Evolutionary conservation across 192 early-diverging fungal species (phyloP), one percentile per base, ranked within the genome.

Genomic region (Dimargaris cristalligena): DNA sequence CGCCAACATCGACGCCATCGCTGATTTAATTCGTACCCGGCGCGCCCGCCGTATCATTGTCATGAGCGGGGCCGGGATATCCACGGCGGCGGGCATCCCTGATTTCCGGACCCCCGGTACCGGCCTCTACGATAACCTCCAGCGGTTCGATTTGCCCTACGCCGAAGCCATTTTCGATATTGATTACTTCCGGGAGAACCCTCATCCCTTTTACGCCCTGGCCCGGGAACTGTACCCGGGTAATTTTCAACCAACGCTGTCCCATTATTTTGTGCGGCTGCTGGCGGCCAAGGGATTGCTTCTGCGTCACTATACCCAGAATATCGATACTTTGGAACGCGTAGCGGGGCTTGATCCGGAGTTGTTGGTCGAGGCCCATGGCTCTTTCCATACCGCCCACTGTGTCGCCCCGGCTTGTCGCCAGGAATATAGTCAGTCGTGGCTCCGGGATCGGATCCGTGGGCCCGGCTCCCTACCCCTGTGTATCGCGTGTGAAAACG

Each of bases 111-210:
- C 89, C 2, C 83, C 89, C 22, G 86, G 84, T 4, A 94, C 92
- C 18, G 95, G 95, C 3, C 77, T 98, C 33, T 97, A 92, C 60
- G 86, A 85, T 48, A 93, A 92, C 62, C 76, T 98, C 50, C 75
- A 85, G 58, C 80, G 87, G 51, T 98, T 87, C 70, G 75, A 91
- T 28, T 67, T 98, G 41, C 92, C 93, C 2, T 90, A 90, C 65
- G 86, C 95, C 16, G 89, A 98, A 56, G 91, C 92, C 10, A 91
- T 99, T 47, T 99, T 99, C 69, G 80, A 89, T 50, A 90, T 98
- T 22, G 71, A 77, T n/a, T 98, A 89, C 66, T 96, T 94, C 46
- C 58, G 77, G 71, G 76, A 74, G 33, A 80, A 82, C 20, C 92
- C 91, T 44, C 81, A 89, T 62, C 88, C 92, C 11, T 95, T 97